Percentiles rank a stretch among this genome's conserved stretches.
phyloP scores from a whole-genome alignment of 2,329 filamentous ascomycete genomes.

The Colletotrichum cereale region DNA sequence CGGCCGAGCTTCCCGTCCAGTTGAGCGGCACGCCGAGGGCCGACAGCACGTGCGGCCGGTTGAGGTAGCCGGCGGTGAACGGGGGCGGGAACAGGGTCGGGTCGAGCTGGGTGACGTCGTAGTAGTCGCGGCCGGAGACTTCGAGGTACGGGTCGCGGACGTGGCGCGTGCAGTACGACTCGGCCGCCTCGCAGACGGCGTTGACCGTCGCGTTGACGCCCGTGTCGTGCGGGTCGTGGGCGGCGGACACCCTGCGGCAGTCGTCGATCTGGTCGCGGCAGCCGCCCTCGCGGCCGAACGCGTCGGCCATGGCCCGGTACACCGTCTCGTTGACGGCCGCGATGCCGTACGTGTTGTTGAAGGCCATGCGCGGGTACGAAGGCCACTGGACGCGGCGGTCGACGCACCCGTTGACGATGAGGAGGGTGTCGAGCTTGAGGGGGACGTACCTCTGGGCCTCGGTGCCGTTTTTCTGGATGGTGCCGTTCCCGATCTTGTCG shows the following conservation, averaged over 20 bases:
- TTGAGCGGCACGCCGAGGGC: conserved; percentile 73
- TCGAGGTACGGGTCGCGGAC: conserved; percentile 39
- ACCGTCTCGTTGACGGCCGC: conserved; percentile 49
- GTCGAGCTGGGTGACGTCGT: conserved; percentile 43
- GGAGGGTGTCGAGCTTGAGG: conserved; percentile 62
- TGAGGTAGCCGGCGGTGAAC: conserved; percentile 40
- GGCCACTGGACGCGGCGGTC: conserved; percentile 55
- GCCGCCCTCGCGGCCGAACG: conserved; percentile 53
- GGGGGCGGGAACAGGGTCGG: conserved; percentile 41
- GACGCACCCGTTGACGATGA: conserved; percentile 69
- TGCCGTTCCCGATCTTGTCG: conserved; percentile 59
- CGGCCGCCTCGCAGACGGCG: conserved; percentile 30
- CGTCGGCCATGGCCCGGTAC: conserved; percentile 47
- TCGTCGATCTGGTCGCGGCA: conserved; percentile 66
- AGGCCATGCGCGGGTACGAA: conserved; percentile 50
- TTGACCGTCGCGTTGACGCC: conserved; percentile 47
- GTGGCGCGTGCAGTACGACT: conserved; percentile 34
- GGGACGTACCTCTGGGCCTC: conserved; percentile 54
- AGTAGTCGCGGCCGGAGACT: conserved; percentile 31
- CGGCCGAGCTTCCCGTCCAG: conserved; percentile 52
- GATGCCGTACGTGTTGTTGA: conserved; percentile 50
- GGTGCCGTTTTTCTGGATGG: conserved; percentile 43
- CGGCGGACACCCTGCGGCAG: conserved; percentile 59
- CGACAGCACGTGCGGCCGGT: conserved; percentile 58
- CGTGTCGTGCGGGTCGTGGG: conserved; percentile 41